A percentile compares a stretch with the other conserved stretches of the same genome.
Conservation (phyloP, 2,329 filamentous ascomycete species). For the Colletotrichum godetiae region DNA sequence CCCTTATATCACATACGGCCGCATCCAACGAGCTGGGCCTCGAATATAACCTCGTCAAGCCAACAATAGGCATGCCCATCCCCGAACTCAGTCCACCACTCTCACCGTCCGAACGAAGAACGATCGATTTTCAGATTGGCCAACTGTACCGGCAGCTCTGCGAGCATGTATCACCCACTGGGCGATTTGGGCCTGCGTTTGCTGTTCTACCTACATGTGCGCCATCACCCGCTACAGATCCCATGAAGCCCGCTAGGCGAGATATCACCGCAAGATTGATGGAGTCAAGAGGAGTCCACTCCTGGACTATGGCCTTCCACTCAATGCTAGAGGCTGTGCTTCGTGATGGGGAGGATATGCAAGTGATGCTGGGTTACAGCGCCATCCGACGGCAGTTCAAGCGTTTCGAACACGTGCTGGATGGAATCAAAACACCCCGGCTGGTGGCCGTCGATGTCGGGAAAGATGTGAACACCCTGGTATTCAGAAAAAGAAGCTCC, state of each 20-base stretch:
- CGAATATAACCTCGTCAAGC: constrained; percentile 56
- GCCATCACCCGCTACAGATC: not conserved
- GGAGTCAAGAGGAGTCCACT: constrained; percentile 39
- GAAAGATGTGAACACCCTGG: constrained; percentile 62
- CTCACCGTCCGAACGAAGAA: constrained; percentile 46
- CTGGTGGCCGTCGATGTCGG: constrained; percentile 66
- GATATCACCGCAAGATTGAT: constrained; percentile 28
- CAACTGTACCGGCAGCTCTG: constrained; percentile 58
- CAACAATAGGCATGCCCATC: constrained; percentile 52
- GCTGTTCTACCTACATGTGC: constrained; percentile 44
- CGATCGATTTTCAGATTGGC: constrained; percentile 60
- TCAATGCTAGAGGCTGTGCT: constrained; percentile 66
- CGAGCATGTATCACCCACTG: constrained; percentile 55
- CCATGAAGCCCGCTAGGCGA: not conserved
- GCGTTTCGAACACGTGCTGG: constrained; percentile 60
- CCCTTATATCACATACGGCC: constrained; percentile 52
- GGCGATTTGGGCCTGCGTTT: constrained; percentile 60
- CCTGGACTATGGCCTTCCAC: constrained; percentile 69
- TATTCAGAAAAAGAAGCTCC: constrained; percentile 39
- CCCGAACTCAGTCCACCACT: constrained; percentile 48
- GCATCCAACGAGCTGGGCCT: constrained; percentile 43
- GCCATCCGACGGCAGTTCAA: constrained; percentile 64
- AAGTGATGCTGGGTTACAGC: constrained; percentile 67
- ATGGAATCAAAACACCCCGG: constrained; percentile 62
- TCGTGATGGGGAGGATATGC: constrained; percentile 70